Conservation (phyloP, 2,329 filamentous ascomycete species). For the Ophiostoma perfectum region DNA sequence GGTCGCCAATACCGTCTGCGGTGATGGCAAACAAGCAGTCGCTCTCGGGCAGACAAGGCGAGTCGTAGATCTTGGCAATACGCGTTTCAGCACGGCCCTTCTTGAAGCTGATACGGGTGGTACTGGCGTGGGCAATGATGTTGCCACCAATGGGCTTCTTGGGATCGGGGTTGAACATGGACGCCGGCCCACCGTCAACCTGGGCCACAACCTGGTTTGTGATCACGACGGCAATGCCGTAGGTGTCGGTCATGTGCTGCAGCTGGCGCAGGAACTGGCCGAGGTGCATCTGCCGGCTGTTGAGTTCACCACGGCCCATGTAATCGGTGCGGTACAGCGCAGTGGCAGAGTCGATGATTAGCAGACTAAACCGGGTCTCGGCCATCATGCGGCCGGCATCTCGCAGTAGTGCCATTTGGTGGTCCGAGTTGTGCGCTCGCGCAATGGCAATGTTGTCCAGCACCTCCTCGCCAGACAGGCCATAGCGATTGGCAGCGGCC, state of each 20-base stretch:
- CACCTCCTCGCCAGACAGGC: conserved; percentile 92
- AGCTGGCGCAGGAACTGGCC: conserved; percentile 84
- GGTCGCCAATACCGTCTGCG: conserved; percentile 94
- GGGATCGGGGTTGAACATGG: conserved; percentile 99
- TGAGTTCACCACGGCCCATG: conserved; percentile 90
- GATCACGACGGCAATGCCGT: conserved; percentile 96
- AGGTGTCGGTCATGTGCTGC: conserved; percentile 72
- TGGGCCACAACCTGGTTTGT: conserved; percentile 98
- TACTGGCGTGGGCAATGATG: conserved; percentile 96
- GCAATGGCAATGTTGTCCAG: conserved; percentile 98
- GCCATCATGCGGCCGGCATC: conserved; percentile 99
- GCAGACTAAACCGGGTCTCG: conserved; percentile 91
- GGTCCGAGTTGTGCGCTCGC: conserved; percentile 95
- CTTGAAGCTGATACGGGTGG: conserved; percentile 87
- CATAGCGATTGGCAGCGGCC: conserved; percentile 88
- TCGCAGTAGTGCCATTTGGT: conserved; percentile 89
- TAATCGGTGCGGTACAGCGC: conserved; percentile 96
- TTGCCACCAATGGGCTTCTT: conserved; percentile 99
- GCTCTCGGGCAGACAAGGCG: conserved; percentile 90
- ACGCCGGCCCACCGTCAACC: conserved; percentile 89
- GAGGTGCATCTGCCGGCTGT: conserved; percentile 82
- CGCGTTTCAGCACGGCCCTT: conserved; percentile 93
- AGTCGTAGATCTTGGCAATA: conserved; percentile 99
- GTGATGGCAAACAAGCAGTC: conserved; percentile 96
- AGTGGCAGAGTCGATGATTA: conserved; percentile 94